These are phyloP conservation scores for Plantago elongata DNA, from an alignment of 257 asterid genomes.

Conservation along the genomic window DNA sequence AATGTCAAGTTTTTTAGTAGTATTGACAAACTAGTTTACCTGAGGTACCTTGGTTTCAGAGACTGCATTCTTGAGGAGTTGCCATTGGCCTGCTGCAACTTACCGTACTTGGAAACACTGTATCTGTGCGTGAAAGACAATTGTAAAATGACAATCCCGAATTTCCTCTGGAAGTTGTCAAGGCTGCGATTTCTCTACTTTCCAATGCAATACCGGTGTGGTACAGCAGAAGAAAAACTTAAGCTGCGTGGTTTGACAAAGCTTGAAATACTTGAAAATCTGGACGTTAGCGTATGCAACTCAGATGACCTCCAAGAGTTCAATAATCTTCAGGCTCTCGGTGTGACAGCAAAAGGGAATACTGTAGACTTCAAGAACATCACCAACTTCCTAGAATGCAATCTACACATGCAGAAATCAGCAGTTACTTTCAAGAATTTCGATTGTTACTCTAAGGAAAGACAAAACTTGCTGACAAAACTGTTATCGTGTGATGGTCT, in stretches of 20 bases:
- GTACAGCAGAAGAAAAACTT: neutral
- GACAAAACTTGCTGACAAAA: neutral
- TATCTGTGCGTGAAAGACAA: constrained; percentile 22
- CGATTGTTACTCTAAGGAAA: constrained; percentile 16
- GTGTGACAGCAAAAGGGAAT: neutral
- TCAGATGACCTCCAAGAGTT: constrained; percentile 9
- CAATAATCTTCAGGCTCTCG: constrained; percentile 1
- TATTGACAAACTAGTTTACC: neutral
- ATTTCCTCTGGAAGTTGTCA: neutral
- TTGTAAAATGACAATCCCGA: constrained; percentile 12
- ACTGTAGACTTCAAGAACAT: constrained; percentile 10
- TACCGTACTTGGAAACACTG: constrained; percentile 24
- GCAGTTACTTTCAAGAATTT: constrained; percentile 14
- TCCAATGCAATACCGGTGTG: constrained; percentile 10
- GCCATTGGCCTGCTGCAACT: constrained; percentile 17
- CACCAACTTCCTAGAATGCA: neutral
- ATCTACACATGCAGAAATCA: neutral
- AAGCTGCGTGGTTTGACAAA: constrained; percentile 11
- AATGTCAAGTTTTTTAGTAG: neutral
- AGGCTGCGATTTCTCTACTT: constrained; percentile 25
- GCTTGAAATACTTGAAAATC: constrained; percentile 27
- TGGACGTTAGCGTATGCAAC: constrained; percentile 13
- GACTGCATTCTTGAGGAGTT: constrained; percentile 21
- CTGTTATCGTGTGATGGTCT: constrained; percentile 8
- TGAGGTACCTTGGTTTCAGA: constrained; percentile 31